phyloP scores from a whole-genome alignment of 768 basidiomycete genomes.

The Leccinum truebloodii region DNA sequence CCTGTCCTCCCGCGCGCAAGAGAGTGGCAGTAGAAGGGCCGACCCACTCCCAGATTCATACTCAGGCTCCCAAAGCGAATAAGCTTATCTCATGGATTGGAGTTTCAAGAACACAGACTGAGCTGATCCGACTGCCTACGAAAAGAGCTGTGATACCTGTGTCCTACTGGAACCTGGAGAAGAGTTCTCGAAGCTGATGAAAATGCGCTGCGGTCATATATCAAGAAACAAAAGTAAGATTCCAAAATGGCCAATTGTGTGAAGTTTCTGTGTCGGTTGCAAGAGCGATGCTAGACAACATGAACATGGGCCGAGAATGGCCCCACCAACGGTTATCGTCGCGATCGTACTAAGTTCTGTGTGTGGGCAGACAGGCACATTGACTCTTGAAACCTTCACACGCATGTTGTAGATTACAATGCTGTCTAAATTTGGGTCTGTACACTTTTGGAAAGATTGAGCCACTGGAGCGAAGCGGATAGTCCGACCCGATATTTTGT shows the following conservation, averaged over 20 bases:
- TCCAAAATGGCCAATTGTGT: not conserved
- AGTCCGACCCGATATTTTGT: constrained; percentile 16
- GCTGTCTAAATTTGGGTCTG: not conserved
- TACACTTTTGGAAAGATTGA: constrained; percentile 24
- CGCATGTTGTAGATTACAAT: constrained; percentile 8
- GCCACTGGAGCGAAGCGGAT: constrained; percentile 8
- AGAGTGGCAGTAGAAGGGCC: not conserved
- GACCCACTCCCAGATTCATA: not conserved
- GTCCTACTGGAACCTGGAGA: not conserved
- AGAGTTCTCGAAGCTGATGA: not conserved
- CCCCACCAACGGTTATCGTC: no score
- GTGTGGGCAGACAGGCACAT: not conserved
- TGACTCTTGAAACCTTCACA: not conserved
- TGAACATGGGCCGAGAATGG: not conserved
- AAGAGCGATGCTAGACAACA: no score
- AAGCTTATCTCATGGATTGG: not conserved
- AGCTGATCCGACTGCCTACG: not conserved
- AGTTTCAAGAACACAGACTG: not conserved
- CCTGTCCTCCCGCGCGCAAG: not conserved
- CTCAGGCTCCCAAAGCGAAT: not conserved
- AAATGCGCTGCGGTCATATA: not conserved
- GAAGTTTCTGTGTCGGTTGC: not conserved
- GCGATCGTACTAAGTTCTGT: no score
- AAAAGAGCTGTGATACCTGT: not conserved
- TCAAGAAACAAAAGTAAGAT: not conserved